Evolutionary conservation across 257 asterid genomes (phyloP).

Genomic region (Mitragyna speciosa): DNA sequence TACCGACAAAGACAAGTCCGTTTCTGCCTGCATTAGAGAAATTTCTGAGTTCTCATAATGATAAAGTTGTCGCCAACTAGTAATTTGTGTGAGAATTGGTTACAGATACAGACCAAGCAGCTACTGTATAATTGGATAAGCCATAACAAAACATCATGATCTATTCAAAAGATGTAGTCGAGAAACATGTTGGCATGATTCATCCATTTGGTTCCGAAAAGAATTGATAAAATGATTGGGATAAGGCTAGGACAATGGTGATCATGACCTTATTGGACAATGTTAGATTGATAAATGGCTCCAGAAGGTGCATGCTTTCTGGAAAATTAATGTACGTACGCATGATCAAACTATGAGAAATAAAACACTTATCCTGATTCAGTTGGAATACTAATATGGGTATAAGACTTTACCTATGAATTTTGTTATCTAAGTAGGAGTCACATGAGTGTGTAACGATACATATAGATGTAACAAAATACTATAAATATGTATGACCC

Average conservation of each 20-base stretch:
- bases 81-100: neutral
- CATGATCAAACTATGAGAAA: neutral
- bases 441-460: too few relatives aligned
- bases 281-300: neutral
- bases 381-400: neutral
- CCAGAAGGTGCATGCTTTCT: neutral
- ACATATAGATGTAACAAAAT: too few relatives aligned
- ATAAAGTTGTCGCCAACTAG: neutral
- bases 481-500: too few relatives aligned
- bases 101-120: neutral
- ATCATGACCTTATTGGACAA: slow-evolving; percentile 20
- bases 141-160: slow-evolving; percentile 9
- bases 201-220: neutral
- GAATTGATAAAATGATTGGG: slow-evolving; percentile 11
- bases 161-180: slow-evolving; percentile 9
- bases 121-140: neutral
- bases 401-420: too few relatives aligned
- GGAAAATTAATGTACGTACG: neutral
- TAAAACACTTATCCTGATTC: neutral
- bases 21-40: neutral
- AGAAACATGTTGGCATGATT: slow-evolving; percentile 5
- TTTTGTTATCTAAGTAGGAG: too few relatives aligned
- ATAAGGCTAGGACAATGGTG: slow-evolving; percentile 10
- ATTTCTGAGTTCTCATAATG: neutral
- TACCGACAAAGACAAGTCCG: neutral